These are phyloP conservation scores for Hyphopichia buzzinii DNA, from an alignment of 1,139 yeast genomes.

Conservation along the genomic window DNA sequence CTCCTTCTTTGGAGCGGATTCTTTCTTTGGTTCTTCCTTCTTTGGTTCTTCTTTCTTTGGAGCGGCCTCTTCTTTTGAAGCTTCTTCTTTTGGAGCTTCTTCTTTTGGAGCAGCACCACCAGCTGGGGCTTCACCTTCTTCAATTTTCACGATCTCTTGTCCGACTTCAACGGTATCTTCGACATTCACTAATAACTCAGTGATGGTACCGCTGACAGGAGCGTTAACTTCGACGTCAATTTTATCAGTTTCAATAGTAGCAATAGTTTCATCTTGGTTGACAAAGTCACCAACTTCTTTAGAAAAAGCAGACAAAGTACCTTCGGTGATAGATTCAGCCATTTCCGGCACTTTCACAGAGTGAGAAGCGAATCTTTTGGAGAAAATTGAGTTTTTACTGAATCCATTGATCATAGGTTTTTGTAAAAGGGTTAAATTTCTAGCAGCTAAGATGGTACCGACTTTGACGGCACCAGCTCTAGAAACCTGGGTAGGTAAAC, in stretches of 20 bases:
- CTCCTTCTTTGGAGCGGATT: slow-evolving; percentile 25
- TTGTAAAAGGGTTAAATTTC: slow-evolving; percentile 11
- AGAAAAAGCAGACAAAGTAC: slow-evolving; percentile 80
- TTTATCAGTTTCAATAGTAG: slow-evolving; percentile 98
- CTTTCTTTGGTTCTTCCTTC: slow-evolving; percentile 26
- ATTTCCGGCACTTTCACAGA: slow-evolving; percentile 92
- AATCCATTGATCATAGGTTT: slow-evolving; percentile 2
- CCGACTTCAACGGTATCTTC: slow-evolving; percentile 98
- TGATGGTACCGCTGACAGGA: slow-evolving; percentile 87
- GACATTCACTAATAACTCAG: slow-evolving; percentile 76
- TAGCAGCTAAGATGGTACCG: slow-evolving; percentile 10
- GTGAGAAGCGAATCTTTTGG: slow-evolving; percentile 41
- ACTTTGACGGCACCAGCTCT: slow-evolving; percentile 8
- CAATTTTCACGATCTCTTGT: slow-evolving; percentile 85
- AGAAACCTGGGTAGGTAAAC: slow-evolving; percentile 14
- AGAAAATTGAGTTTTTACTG: slow-evolving; percentile 6
- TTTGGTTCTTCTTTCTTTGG: slow-evolving; percentile 22
- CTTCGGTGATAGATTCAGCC: slow-evolving; percentile 99
- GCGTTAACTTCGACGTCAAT: slow-evolving; percentile 96
- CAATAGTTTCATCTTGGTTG: slow-evolving; percentile 83
- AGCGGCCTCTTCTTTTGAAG: slow-evolving; percentile 21
- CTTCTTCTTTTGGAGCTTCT: slow-evolving; percentile 27
- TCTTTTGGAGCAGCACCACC: slow-evolving; percentile 50
- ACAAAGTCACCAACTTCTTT: slow-evolving; percentile 89
- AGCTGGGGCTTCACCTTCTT: slow-evolving; percentile 83